Evolutionary conservation across 2,329 filamentous ascomycete species (phyloP).

Genomic region (Fusarium sp.): DNA sequence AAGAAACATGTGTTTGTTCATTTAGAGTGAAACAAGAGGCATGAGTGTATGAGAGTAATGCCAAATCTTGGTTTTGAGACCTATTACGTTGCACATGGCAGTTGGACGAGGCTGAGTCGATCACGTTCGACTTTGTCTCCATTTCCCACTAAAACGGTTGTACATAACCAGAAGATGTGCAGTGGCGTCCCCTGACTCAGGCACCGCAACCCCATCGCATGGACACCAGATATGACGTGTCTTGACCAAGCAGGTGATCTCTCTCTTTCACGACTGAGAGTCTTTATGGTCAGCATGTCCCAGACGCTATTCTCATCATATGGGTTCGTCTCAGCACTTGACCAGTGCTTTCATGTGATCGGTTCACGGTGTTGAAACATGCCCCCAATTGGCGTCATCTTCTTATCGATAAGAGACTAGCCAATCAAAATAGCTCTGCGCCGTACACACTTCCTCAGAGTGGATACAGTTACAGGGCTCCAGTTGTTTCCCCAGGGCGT

Average conservation of each 20-base stretch:
- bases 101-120: slow-evolving; percentile 25
- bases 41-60: slow-evolving; percentile 11
- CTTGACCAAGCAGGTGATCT: slow-evolving; percentile 28
- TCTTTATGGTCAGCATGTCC: slow-evolving; percentile 33
- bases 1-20: slow-evolving; percentile 12
- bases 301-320: slow-evolving; percentile 37
- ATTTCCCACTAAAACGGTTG: not conserved
- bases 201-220: slow-evolving; percentile 15
- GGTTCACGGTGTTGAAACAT: slow-evolving; percentile 39
- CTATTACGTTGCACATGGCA: slow-evolving; percentile 13
- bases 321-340: slow-evolving; percentile 40
- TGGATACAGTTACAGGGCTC: slow-evolving; percentile 12
- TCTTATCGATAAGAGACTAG: slow-evolving; percentile 39
- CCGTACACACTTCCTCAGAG: not conserved
- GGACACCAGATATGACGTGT: slow-evolving; percentile 20
- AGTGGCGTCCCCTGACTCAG: slow-evolving; percentile 21
- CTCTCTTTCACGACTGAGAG: slow-evolving; percentile 6
- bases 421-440: slow-evolving; percentile 29
- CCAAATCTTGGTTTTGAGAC: slow-evolving; percentile 4
- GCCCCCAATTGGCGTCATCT: slow-evolving; percentile 46
- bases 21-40: slow-evolving; percentile 1
- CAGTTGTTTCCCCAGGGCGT: slow-evolving; percentile 33
- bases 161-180: not conserved
- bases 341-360: slow-evolving; percentile 48
- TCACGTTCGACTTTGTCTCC: slow-evolving; percentile 25